Conservation (phyloP, 2,329 filamentous ascomycete genomes). For the Scopulariopsis brevicaulis region DNA sequence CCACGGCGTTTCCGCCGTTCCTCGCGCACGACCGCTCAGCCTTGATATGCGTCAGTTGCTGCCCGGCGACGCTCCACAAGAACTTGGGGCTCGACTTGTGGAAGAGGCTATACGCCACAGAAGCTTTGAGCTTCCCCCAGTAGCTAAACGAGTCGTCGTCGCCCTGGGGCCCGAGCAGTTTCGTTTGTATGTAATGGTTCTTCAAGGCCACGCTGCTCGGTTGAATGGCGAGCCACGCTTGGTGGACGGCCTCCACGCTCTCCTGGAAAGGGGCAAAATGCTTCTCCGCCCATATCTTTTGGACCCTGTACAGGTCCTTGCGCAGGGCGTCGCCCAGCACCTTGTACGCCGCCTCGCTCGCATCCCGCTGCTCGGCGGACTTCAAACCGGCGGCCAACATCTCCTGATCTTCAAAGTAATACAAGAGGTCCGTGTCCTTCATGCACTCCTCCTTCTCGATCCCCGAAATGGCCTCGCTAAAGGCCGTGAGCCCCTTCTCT, state of each 20-base stretch:
- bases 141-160: conserved; percentile 11
- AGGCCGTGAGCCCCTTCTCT: conserved; percentile 18
- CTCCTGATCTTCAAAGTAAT: conserved; percentile 22
- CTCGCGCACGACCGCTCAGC: conserved; percentile 10
- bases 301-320: conserved; percentile 18
- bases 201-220: conserved; percentile 16
- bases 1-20: conserved; percentile 13
- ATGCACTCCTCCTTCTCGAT: conserved; percentile 13
- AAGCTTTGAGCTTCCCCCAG: conserved; percentile 41
- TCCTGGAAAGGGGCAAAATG: conserved; percentile 9
- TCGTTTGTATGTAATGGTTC: conserved; percentile 14
- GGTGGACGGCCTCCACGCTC: conserved; percentile 21
- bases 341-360: conserved; percentile 9
- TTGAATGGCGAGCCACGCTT: conserved; percentile 28
- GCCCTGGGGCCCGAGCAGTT: conserved; percentile 17
- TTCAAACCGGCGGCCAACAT: conserved; percentile 12
- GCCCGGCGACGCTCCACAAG: conserved; percentile 35
- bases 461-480: conserved; percentile 14
- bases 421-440: conserved; percentile 22
- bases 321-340: conserved; percentile 20
- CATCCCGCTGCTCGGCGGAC: conserved; percentile 4
- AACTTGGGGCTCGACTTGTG: conserved; percentile 15
- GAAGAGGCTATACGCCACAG: conserved; percentile 26
- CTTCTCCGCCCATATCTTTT: conserved; percentile 18
- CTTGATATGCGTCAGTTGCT: conserved; percentile 17